Evolutionary conservation across 495 filamentous ascomycete species (phyloP).

Genomic region (Lasiosphaeriaceae sp.): DNA sequence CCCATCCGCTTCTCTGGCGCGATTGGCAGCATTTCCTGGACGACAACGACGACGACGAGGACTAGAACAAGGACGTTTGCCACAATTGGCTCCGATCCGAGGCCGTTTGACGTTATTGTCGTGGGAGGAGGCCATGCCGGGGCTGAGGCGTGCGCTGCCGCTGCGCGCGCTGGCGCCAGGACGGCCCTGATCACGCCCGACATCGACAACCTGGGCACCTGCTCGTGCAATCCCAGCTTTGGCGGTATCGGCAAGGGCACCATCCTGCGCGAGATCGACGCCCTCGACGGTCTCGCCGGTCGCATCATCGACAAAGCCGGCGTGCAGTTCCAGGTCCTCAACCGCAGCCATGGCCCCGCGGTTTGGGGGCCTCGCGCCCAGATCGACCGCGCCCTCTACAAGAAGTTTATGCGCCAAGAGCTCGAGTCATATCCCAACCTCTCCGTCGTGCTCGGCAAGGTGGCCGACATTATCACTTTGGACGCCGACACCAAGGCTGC

Average conservation of each 20-base stretch:
- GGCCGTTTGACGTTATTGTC: slow-evolving; percentile 87
- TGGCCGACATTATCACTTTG: slow-evolving; percentile 86
- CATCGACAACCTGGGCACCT: slow-evolving; percentile 84
- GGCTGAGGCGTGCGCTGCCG: slow-evolving; percentile 89
- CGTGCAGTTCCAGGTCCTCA: slow-evolving; percentile 84
- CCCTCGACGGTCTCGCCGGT: slow-evolving; percentile 86
- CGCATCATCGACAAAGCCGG: slow-evolving; percentile 91
- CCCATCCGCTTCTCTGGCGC: slow-evolving; percentile 1
- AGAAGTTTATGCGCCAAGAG: slow-evolving; percentile 88
- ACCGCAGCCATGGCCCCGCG: slow-evolving; percentile 84
- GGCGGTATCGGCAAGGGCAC: slow-evolving; percentile 98
- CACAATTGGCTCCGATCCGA: slow-evolving; percentile 33
- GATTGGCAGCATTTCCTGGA: neutral
- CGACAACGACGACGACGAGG: slow-evolving; percentile 7
- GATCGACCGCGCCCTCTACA: slow-evolving; percentile 89
- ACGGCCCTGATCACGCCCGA: slow-evolving; percentile 88
- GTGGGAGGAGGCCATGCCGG: slow-evolving; percentile 96
- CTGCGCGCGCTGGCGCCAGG: slow-evolving; percentile 82
- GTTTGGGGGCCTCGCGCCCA: slow-evolving; percentile 97
- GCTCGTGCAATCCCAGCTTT: slow-evolving; percentile 96
- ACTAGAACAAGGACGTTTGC: slow-evolving; percentile 26
- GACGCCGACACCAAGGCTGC: slow-evolving; percentile 50
- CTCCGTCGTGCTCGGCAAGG: slow-evolving; percentile 76
- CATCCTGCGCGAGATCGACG: slow-evolving; percentile 93
- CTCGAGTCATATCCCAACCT: slow-evolving; percentile 71